Percentiles rank a stretch among this genome's conserved stretches.
Evolutionary conservation across 805 yeast genomes (phyloP).

Genomic region (Saccharomycopsis malanga): DNA sequence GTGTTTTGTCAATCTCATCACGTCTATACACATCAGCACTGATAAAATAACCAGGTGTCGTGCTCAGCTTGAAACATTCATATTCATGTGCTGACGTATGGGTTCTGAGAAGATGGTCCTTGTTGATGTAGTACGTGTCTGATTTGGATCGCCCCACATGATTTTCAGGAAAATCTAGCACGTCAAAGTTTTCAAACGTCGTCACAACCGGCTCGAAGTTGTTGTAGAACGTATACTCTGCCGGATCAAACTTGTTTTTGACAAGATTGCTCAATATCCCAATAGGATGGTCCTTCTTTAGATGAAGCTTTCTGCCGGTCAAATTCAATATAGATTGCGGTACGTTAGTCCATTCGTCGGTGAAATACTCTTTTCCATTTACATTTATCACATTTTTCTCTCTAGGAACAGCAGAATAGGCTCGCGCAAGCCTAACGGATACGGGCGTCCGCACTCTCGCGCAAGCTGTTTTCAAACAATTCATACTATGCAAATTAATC

Average conservation of each 20-base stretch:
- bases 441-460: too few species aligned
- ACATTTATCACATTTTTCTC: slow-evolving; percentile 27
- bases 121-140: slow-evolving; percentile 87
- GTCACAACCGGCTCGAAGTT: slow-evolving; percentile 80
- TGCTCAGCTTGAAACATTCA: slow-evolving; percentile 57
- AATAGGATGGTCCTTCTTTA: slow-evolving; percentile 74
- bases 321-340: slow-evolving; percentile 64
- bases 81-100: slow-evolving; percentile 97
- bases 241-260: slow-evolving; percentile 54
- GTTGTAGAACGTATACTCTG: slow-evolving; percentile 74
- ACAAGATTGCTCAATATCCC: slow-evolving; percentile 76
- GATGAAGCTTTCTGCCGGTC: slow-evolving; percentile 68
- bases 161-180: slow-evolving; percentile 80
- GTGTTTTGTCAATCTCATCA: slow-evolving; percentile 93
- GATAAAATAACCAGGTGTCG: slow-evolving; percentile 77
- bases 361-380: slow-evolving; percentile 43
- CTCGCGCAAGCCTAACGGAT: too few species aligned
- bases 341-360: slow-evolving; percentile 81
- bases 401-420: slow-evolving; percentile 1
- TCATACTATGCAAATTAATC: too few species aligned
- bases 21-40: slow-evolving; percentile 94
- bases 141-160: slow-evolving; percentile 92
- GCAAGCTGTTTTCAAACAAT: too few species aligned
- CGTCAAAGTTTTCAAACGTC: slow-evolving; percentile 81
- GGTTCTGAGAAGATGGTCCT: slow-evolving; percentile 67